Evolutionary conservation across 129 eudicot species (phyloP), one percentile per base, ranked within the genome.

Genomic region (Helichrysum umbraculigerum): DNA sequence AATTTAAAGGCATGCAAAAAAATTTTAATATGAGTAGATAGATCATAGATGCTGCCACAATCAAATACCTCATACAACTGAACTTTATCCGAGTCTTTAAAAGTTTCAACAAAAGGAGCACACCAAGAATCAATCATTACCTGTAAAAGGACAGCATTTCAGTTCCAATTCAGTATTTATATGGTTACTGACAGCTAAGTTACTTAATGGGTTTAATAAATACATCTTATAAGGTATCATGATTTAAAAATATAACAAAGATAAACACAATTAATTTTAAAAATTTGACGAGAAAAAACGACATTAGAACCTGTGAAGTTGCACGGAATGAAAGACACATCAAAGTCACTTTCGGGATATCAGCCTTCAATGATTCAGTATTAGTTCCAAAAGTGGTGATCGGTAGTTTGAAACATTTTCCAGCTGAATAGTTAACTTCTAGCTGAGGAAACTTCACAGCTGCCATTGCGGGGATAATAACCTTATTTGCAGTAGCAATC

Each of bases 241-340:
- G 21, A 60, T 41, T 12, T 39, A 11, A 58, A 33, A 63, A 72
- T 7, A 17, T n/a, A 20, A 41, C 52, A 69, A 34, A 33, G 15
- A 70, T 37, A 17, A 41, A 37, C 57, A 44, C 28, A 32, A 57
- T 66, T 57, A 42, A 32, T 64, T 79, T 16, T 9, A 33, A 32
- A 62, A 67, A 58, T 58, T n/a, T 19, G 50, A 54, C 28, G 19
- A 77, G 21, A 42, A 59, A 25, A 28, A 35, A 32, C 29, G n/a
- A 28, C 52, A 76, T 21, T 15, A 21, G 47, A 79, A 93, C 99
- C 97, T 86, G 99, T 47, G 99, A 91, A 76, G 87, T 85, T 66
- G 94, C 96, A 39, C 97, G 94, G 62, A 95, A 95, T 0, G 97
- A 86, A 35, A 95, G 89, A 81, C 99, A 89, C 80, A 95, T 52